Percentiles rank a stretch among this genome's conserved stretches.
Evolutionary conservation across 225 moss, liverwort and hornwort genomes (phyloP).

Genomic region (Thuidium tamariscinum): DNA sequence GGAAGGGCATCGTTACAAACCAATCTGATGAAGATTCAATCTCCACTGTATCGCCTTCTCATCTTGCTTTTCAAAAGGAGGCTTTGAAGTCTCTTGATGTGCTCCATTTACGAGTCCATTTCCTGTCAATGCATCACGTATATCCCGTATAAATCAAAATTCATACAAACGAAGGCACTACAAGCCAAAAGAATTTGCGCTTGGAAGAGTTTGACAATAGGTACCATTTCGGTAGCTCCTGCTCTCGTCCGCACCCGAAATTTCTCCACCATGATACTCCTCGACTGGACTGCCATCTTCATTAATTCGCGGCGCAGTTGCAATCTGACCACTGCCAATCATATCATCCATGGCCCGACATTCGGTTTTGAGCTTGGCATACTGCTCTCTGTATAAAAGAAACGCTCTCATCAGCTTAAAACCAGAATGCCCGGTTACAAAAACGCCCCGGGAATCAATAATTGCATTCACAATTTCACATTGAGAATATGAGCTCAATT

Average conservation of each 20-base stretch:
- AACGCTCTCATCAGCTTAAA: not conserved
- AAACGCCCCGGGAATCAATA: not conserved
- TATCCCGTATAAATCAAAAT: not conserved
- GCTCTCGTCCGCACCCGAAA: conserved; percentile 24
- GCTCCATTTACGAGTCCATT: conserved; percentile 18
- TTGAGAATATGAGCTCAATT: not conserved
- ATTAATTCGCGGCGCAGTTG: conserved; percentile 61
- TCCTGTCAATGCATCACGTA: conserved; percentile 9
- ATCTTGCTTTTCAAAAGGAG: conserved; percentile 23
- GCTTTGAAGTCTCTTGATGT: conserved; percentile 2
- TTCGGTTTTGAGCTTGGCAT: conserved; percentile 77
- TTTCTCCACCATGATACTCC: conserved; percentile 30
- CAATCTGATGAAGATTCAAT: conserved; percentile 87
- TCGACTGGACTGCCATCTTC: conserved; percentile 45
- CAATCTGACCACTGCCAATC: conserved; percentile 83
- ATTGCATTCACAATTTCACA: not conserved
- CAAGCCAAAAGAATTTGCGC: not conserved
- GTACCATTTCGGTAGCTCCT: conserved; percentile 28
- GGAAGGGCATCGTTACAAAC: conserved; percentile 13
- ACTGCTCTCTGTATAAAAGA: conserved; percentile 54
- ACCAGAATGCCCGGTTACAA: not conserved
- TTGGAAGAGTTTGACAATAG: not conserved
- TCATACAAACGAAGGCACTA: not conserved
- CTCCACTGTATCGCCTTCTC: conserved; percentile 66
- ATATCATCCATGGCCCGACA: conserved; percentile 75